Conservation (phyloP, 306 rosid genomes). For the Acacia melanoxylon region DNA sequence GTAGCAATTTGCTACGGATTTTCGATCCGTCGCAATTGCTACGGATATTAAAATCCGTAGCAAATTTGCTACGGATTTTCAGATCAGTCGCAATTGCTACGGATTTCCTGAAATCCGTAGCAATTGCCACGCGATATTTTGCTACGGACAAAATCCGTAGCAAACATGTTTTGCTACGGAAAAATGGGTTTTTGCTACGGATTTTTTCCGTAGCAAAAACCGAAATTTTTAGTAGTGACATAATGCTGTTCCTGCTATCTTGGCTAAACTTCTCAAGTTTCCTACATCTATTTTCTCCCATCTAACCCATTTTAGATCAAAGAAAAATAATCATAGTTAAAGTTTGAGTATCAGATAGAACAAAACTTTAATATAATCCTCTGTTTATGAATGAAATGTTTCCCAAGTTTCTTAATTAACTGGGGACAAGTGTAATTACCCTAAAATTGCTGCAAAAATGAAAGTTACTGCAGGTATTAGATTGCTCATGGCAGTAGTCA, state of each 20-base stretch:
- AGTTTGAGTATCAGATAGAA: neutral
- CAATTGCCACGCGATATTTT: too few species aligned
- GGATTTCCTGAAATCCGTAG: too few species aligned
- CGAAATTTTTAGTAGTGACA: too few species aligned
- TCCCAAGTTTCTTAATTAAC: neutral
- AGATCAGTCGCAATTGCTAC: too few species aligned
- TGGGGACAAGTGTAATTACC: conserved; percentile 41
- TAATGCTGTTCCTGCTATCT: conserved; percentile 58
- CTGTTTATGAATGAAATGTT: neutral
- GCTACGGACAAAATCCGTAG: too few species aligned
- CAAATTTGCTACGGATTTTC: too few species aligned
- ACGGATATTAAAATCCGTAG: too few species aligned
- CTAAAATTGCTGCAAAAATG: conserved; percentile 53
- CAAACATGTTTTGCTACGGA: too few species aligned
- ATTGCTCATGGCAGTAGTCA: conserved; percentile 67
- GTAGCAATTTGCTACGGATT: too few species aligned
- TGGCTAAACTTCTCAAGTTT: conserved; percentile 60
- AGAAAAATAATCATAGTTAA: neutral
- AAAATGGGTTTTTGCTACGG: too few species aligned
- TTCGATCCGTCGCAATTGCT: too few species aligned
- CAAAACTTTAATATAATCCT: neutral
- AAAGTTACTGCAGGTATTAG: conserved; percentile 67
- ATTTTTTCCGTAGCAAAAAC: too few species aligned
- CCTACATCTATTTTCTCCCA: conserved; percentile 49
- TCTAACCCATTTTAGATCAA: conserved; percentile 31